Base-by-base conservation (phyloP, 1,284 basidiomycete genomes). In the Puccinia novopanici region DNA sequence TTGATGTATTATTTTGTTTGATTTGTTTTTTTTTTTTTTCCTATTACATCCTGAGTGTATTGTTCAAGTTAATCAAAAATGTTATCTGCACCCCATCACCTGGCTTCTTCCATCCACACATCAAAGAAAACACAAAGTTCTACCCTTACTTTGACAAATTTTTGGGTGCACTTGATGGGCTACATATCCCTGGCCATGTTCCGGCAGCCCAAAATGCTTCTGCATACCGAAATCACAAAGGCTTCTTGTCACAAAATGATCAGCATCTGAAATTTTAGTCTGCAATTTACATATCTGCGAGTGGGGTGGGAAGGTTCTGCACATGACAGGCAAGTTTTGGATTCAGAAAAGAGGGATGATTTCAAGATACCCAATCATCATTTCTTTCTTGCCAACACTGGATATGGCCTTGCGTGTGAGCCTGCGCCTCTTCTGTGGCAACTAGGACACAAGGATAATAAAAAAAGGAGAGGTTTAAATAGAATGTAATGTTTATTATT, bases 261-360 rank as follows among this genome's bases (percentile, higher is more conserved):
- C 19, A 84, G 85, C 52, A 85, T 83, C 12, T 86, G 83, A 42
- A 48, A 63, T 42, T 86, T 86, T 65, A 73, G 82, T 65, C 78
- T 87, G 48, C 65, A 57, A 9, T 87, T 87, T 73, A 80, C 79
- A 54, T 87, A 86, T 81, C 71, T 86, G 57, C 83, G 86, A 22
- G 82, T 86, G 2, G 52, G 52, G 13, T 54, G 52, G 52, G 52
- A 54, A n/a, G 52, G 52, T 9, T 54, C 84, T 83, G 85, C 85
- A 22, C 83, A 85, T 24, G 86, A 87, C 40, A 30, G 34, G 6
- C 79, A 81, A 1, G 70, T 82, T 0, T 74, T 87, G 27, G 86
- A 82, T 76, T 80, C 85, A 12, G 75, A 85, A 84, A 83, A 84
- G 17, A 67, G 83, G 5, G 22, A 63, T 27, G 85, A 86, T 82